Percentiles rank a stretch among this genome's conserved stretches.
Evolutionary conservation across 1,284 basidiomycete species (phyloP).

Genomic region (Ustilago curta): DNA sequence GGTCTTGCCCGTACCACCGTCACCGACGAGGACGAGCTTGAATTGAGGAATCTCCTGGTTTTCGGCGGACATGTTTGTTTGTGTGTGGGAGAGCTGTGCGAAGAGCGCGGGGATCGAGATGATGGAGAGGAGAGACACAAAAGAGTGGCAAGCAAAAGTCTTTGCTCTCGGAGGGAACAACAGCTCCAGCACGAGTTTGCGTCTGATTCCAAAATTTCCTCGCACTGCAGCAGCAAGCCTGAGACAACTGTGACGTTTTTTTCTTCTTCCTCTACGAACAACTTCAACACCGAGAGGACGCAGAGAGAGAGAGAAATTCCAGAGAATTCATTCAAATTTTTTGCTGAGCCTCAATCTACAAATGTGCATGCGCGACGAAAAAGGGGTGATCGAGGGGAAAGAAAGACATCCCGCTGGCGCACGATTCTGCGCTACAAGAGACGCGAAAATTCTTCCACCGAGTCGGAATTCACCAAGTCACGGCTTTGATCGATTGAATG

Average conservation of each 20-base stretch:
- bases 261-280: neutral
- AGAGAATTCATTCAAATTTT: slow-evolving; percentile 35
- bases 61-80: slow-evolving; percentile 42
- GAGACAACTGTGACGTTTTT: too few species aligned
- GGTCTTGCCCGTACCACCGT: slow-evolving; percentile 91
- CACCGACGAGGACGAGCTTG: slow-evolving; percentile 98
- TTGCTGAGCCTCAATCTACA: slow-evolving; percentile 17
- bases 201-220: too few species aligned
- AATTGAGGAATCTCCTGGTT: slow-evolving; percentile 81
- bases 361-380: slow-evolving; percentile 20
- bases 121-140: slow-evolving; percentile 1
- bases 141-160: slow-evolving; percentile 13
- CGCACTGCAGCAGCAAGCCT: too few species aligned
- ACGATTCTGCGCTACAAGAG: slow-evolving; percentile 19
- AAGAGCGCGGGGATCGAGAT: slow-evolving; percentile 4
- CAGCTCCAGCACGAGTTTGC: neutral
- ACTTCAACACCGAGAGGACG: slow-evolving; percentile 22
- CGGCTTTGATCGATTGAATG: slow-evolving; percentile 18
- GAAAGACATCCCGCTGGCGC: slow-evolving; percentile 41
- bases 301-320: neutral
- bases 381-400: slow-evolving; percentile 39
- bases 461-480: slow-evolving; percentile 4
- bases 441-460: slow-evolving; percentile 32
- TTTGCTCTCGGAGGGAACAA: slow-evolving; percentile 5
- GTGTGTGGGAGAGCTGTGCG: slow-evolving; percentile 5